These are phyloP conservation scores for Quercus lobata DNA, from an alignment of 331 rosid genomes.

Conservation along the genomic window DNA sequence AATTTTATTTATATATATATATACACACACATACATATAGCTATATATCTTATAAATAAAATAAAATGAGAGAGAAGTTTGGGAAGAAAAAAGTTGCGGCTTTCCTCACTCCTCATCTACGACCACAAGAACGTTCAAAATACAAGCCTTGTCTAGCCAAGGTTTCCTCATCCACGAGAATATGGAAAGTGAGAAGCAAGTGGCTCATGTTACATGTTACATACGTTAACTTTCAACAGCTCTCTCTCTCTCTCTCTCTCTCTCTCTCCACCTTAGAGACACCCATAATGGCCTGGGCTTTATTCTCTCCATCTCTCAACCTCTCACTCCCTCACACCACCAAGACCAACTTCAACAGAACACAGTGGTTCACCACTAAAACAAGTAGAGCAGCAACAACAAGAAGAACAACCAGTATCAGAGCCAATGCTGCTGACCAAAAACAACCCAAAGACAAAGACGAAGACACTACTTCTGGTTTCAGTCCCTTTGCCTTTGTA, in stretches of 20 bases:
- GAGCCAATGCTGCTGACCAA: conserved; percentile 51
- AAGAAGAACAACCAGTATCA: conserved; percentile 2
- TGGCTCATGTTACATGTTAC: neutral
- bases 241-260: neutral
- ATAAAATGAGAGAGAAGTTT: no score
- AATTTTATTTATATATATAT: no score
- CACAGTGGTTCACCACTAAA: neutral
- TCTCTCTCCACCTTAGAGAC: conserved; percentile 35
- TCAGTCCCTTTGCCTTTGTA: conserved; percentile 94
- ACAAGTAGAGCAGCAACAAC: conserved; percentile 13
- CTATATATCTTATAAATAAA: no score
- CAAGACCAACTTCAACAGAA: neutral
- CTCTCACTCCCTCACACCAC: neutral
- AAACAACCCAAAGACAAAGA: conserved; percentile 29
- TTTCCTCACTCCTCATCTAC: no score
- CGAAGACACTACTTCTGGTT: conserved; percentile 30
- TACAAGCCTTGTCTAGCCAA: neutral
- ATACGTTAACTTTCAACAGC: conserved; percentile 1
- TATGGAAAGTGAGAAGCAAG: neutral
- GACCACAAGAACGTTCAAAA: no score
- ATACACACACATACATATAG: no score
- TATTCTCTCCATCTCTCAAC: conserved; percentile 39
- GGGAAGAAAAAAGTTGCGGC: no score
- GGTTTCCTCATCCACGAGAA: neutral
- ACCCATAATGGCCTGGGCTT: conserved; percentile 38